Percentiles rank a stretch among this genome's conserved stretches.
phyloP scores from a whole-genome alignment of 2,329 filamentous ascomycete genomes.

The Niveomyces coronatus region DNA sequence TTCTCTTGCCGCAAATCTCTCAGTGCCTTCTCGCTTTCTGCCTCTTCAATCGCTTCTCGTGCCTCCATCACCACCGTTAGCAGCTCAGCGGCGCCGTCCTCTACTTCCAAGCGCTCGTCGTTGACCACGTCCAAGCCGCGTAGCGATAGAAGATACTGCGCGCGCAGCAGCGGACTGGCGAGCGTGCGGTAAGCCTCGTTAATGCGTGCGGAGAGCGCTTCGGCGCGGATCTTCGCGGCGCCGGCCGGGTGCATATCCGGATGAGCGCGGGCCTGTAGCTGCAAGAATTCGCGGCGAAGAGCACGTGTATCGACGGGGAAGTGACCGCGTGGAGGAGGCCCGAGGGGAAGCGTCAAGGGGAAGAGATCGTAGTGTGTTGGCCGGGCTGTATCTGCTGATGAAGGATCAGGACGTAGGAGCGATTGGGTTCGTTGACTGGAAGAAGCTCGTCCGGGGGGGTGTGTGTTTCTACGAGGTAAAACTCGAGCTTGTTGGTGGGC shows the following conservation, averaged over 20 bases:
- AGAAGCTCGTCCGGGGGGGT: too few species aligned
- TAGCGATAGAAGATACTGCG: slow-evolving; percentile 76
- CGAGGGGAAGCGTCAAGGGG: slow-evolving; percentile 62
- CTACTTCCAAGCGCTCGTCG: slow-evolving; percentile 64
- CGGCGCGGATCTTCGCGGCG: slow-evolving; percentile 49
- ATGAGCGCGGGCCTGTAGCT: slow-evolving; percentile 67
- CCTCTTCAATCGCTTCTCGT: slow-evolving; percentile 64
- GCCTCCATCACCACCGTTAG: slow-evolving; percentile 74
- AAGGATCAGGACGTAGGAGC: too few species aligned
- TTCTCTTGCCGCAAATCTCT: slow-evolving; percentile 53
- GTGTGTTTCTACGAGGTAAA: too few species aligned
- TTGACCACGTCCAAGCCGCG: slow-evolving; percentile 67
- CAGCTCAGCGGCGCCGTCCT: slow-evolving; percentile 51
- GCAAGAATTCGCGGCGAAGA: slow-evolving; percentile 77
- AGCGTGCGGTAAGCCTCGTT: slow-evolving; percentile 91
- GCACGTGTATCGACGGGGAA: slow-evolving; percentile 63
- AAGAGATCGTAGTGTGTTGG: slow-evolving; percentile 75
- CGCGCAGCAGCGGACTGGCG: slow-evolving; percentile 63
- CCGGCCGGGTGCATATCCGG: slow-evolving; percentile 53
- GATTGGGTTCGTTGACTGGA: too few species aligned
- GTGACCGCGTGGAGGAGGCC: slow-evolving; percentile 65
- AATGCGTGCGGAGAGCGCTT: slow-evolving; percentile 70
- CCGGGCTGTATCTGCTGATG: slow-evolving; percentile 7
- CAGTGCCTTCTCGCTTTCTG: slow-evolving; percentile 55
- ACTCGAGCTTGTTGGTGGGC: too few species aligned